Conservation (phyloP, 208 protist genomes). For the Tetramitus jugosus region DNA sequence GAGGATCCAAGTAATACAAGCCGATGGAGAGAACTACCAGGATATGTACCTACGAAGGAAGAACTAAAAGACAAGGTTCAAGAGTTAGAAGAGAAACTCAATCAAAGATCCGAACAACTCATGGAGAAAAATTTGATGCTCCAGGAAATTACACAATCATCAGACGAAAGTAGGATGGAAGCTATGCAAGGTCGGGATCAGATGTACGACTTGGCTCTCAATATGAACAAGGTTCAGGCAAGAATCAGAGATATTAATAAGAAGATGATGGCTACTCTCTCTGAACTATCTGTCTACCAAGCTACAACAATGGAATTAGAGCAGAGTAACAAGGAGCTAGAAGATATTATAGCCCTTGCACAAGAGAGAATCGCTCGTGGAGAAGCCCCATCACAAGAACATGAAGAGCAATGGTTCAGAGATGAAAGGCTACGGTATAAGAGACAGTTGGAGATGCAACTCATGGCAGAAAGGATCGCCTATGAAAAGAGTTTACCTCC, state of each 20-base stretch:
- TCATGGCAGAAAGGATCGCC: slow-evolving; percentile 48
- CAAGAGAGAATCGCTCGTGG: slow-evolving; percentile 53
- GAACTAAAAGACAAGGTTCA: slow-evolving; percentile 69
- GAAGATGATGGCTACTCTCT: slow-evolving; percentile 88
- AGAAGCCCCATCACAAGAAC: slow-evolving; percentile 63
- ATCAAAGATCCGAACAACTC: slow-evolving; percentile 78
- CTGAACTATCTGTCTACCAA: slow-evolving; percentile 88
- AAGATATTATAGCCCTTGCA: no score
- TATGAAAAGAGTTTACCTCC: slow-evolving; percentile 21
- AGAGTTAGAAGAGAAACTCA: slow-evolving; percentile 74
- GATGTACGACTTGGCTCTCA: slow-evolving; percentile 77
- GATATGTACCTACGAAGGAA: slow-evolving; percentile 36
- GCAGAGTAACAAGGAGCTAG: slow-evolving; percentile 56
- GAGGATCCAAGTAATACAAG: slow-evolving; percentile 46
- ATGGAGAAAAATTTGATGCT: slow-evolving; percentile 90
- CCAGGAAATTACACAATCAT: slow-evolving; percentile 78
- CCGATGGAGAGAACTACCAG: slow-evolving; percentile 12
- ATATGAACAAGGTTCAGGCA: slow-evolving; percentile 79
- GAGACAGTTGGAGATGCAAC: slow-evolving; percentile 50
- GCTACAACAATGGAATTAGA: slow-evolving; percentile 71
- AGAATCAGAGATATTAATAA: slow-evolving; percentile 69
- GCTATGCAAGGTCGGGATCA: slow-evolving; percentile 69
- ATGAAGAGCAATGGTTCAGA: slow-evolving; percentile 64
- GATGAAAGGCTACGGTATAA: slow-evolving; percentile 44
- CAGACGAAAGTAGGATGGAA: slow-evolving; percentile 65